Conservation (phyloP, 2,329 filamentous ascomycete genomes). For the Botrytis paeoniae region DNA sequence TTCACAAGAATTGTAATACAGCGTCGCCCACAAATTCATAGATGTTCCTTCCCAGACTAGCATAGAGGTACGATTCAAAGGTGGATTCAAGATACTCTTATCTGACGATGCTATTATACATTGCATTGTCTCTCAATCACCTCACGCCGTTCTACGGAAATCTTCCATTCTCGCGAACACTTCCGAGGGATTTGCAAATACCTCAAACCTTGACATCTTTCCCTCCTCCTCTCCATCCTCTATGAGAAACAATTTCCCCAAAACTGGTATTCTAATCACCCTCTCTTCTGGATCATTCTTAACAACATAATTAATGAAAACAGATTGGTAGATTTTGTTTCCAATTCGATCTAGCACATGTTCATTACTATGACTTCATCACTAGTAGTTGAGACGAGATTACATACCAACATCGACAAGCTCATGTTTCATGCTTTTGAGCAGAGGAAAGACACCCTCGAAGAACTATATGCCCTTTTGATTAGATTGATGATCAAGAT, state of each 20-base stretch:
- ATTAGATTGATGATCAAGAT: neutral
- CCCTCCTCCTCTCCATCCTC: slow-evolving; percentile 14
- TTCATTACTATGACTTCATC: neutral
- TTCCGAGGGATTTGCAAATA: neutral
- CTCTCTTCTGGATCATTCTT: slow-evolving; percentile 24
- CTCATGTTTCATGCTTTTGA: neutral
- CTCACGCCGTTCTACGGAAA: neutral
- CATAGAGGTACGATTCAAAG: too few species aligned
- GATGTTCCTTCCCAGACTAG: too few species aligned
- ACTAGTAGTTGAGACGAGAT: neutral
- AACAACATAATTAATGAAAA: slow-evolving; percentile 24
- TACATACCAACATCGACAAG: neutral
- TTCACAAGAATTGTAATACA: too few species aligned
- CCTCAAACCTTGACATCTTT: neutral
- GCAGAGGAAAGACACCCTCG: neutral
- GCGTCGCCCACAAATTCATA: too few species aligned
- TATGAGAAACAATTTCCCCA: slow-evolving; percentile 20
- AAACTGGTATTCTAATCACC: slow-evolving; percentile 21
- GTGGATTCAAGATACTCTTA: too few species aligned
- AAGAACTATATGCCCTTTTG: neutral
- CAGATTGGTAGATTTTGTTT: slow-evolving; percentile 21
- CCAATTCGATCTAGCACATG: slow-evolving; percentile 6
- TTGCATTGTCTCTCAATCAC: neutral
- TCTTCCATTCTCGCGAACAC: neutral
- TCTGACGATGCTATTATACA: neutral